Evolutionary conservation across 345 rosid species (phyloP).

Genomic region (Hirschfeldia incana): DNA sequence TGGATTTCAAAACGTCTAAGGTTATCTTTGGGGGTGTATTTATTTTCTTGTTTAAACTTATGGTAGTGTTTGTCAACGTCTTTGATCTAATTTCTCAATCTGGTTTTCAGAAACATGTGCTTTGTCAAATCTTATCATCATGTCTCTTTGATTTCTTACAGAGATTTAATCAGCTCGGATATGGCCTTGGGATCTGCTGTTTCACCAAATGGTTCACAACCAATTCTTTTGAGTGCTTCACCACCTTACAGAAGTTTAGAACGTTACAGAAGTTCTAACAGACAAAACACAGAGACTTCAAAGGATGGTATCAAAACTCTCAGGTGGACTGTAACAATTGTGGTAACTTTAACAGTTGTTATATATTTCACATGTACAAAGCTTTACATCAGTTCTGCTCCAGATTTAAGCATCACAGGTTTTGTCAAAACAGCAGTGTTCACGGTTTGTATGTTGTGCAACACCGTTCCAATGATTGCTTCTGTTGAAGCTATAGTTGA

Average conservation of each 20-base stretch:
- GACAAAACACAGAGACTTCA: neutral
- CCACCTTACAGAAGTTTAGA: neutral
- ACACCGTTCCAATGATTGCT: neutral
- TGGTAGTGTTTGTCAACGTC: neutral
- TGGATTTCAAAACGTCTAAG: neutral
- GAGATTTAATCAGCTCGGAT: neutral
- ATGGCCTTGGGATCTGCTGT: neutral
- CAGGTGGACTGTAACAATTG: neutral
- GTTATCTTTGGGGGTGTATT: neutral
- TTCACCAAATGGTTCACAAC: slow-evolving; percentile 25
- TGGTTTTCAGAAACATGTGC: neutral
- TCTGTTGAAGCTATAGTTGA: neutral
- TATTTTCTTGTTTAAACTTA: neutral
- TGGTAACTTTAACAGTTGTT: slow-evolving; percentile 8
- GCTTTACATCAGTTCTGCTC: neutral
- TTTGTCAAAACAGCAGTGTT: slow-evolving; percentile 13
- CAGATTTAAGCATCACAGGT: slow-evolving; percentile 9
- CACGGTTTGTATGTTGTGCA: neutral
- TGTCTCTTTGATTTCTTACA: neutral
- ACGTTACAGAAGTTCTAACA: neutral
- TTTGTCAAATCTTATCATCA: neutral
- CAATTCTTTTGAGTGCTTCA: slow-evolving; percentile 11
- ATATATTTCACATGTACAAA: slow-evolving; percentile 16
- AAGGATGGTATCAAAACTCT: neutral
- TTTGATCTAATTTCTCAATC: neutral